Evolutionary conservation across 345 rosid species (phyloP).

Genomic region (Toxicodendron radicans): DNA sequence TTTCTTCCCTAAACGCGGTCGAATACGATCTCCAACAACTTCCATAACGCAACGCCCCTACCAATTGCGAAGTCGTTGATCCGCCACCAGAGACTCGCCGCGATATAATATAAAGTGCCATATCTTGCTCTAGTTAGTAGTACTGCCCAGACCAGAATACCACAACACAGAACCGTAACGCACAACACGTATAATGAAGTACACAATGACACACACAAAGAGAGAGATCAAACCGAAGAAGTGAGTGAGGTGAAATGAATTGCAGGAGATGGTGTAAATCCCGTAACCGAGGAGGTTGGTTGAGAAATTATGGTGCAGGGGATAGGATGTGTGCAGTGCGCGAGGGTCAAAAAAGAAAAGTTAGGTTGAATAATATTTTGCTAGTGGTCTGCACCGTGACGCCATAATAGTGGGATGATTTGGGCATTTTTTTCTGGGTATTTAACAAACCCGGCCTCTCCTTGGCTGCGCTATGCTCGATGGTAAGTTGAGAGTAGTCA

Average conservation of each 20-base stretch:
- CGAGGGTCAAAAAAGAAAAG: no score
- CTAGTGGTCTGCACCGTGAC: not conserved
- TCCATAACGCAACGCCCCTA: slow-evolving; percentile 47
- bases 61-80: slow-evolving; percentile 32
- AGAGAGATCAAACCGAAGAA: not conserved
- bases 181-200: not conserved
- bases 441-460: not conserved
- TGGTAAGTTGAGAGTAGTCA: no score
- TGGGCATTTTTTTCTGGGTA: not conserved
- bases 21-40: slow-evolving; percentile 52
- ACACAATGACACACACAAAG: no score
- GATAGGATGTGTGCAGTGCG: not conserved
- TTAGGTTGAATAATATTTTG: not conserved
- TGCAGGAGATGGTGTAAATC: not conserved
- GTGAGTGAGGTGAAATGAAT: slow-evolving; percentile 3
- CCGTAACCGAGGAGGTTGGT: slow-evolving; percentile 1
- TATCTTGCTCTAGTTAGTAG: slow-evolving; percentile 26
- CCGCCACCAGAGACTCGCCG: slow-evolving; percentile 59
- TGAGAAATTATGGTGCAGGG: not conserved
- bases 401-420: not conserved
- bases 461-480: not conserved
- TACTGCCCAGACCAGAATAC: not conserved
- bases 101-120: slow-evolving; percentile 54
- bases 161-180: not conserved
- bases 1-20: slow-evolving; percentile 77